phyloP scores from a whole-genome alignment of 768 basidiomycete species.

The Phlegmacium glaucopus region DNA sequence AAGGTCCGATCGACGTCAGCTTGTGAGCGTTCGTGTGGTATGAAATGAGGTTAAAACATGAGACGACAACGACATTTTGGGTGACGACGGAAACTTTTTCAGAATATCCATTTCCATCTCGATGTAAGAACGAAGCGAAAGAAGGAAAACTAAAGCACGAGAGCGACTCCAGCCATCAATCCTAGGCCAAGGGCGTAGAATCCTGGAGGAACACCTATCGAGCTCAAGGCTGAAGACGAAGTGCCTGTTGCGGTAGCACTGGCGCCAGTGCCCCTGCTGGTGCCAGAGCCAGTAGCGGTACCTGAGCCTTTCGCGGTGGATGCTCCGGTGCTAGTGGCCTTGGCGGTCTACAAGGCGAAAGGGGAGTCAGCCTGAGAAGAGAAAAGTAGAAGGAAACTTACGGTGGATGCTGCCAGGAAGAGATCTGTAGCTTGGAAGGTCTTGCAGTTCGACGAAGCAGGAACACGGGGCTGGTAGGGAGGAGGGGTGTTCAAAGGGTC shows the following conservation, averaged over 20 bases:
- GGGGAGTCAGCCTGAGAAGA: not conserved
- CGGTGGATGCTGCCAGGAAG: conserved; percentile 17
- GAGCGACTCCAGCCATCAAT: not conserved
- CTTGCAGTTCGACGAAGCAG: conserved; percentile 37
- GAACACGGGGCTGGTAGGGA: conserved; percentile 38
- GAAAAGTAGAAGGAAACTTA: not conserved
- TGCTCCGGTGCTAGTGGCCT: not conserved
- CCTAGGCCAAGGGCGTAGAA: not conserved
- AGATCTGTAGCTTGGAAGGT: conserved; percentile 27
- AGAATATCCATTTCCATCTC: too few relatives aligned
- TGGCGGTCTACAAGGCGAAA: not conserved
- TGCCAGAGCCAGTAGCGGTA: not conserved
- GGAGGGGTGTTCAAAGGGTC: conserved; percentile 21
- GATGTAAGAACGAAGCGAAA: too few relatives aligned
- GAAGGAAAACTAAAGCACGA: not conserved
- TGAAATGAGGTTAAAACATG: too few relatives aligned
- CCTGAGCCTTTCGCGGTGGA: not conserved
- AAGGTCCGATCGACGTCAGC: too few relatives aligned
- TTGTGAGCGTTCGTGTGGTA: too few relatives aligned
- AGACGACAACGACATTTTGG: too few relatives aligned
- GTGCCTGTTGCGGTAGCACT: not conserved
- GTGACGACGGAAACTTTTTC: too few relatives aligned
- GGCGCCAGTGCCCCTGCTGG: not conserved
- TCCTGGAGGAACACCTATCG: not conserved
- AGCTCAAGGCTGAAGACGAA: not conserved